Evolutionary conservation across 225 moss, liverwort and hornwort genomes (phyloP), one percentile per base, ranked within the genome.

Genomic region (Pseudisothecium myosuroides): DNA sequence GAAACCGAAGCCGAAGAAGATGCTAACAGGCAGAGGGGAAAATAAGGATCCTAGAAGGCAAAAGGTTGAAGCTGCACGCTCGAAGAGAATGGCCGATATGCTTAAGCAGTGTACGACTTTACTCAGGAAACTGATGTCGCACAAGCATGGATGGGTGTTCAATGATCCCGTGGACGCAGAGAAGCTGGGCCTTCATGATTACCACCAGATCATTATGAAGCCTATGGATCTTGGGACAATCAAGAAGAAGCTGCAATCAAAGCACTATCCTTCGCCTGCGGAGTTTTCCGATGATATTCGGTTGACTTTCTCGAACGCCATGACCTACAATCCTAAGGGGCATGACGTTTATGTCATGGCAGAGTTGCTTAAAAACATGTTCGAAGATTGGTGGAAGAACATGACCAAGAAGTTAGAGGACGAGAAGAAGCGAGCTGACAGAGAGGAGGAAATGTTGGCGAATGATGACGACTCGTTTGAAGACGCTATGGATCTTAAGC

Each of bases 161-260:
- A 96, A 96, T 66, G 95, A 97, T 64, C 94, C 97, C 27, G 97
- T 97, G 26, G 97, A 97, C 81, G 94, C 94, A 54, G 96, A 95
- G 76, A 95, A 96, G 89, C 92, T 96, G 72, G 94, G 91, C 21
- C 95, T 96, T 36, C 96, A 95, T 78, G 96, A 96, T 85, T 96
- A 96, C 81, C 93, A 95, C 84, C 84, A 93, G 88, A 92, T 96
- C n/a, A 96, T 96, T 12, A 92, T 90, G 89, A 91, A 67, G 54
- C 95, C 96, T 45, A 96, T 96, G 96, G 96, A 96, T 91, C 95
- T 97, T 60, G 97, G 97, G 56, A 94, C 97, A 8, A 89, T 96
- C 36, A 97, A 95, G 89, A 94, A 92, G 82, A 92, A 91, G 84
- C 69, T 96, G 39, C 93, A 94, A 36, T 52, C 82, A 8, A 94